These are phyloP conservation scores for Penicillium sp. DNA, from an alignment of 2,329 filamentous ascomycete species.

Conservation along the genomic window DNA sequence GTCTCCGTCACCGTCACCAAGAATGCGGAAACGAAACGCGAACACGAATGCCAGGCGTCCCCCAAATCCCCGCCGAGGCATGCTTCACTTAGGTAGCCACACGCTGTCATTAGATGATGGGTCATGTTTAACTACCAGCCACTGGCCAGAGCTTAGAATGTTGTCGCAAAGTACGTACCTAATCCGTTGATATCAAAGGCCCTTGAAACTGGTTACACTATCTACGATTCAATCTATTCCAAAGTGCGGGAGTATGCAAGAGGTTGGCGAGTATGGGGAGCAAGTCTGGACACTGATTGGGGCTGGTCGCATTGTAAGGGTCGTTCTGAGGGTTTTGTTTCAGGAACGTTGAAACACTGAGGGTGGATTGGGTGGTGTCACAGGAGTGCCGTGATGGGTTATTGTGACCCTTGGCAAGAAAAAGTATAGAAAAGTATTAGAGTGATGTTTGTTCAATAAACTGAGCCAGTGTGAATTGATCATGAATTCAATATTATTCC, in stretches of 20 bases:
- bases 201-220: too few relatives aligned
- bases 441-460: neutral
- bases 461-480: neutral
- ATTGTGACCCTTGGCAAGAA: neutral
- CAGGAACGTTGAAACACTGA: conserved; percentile 10
- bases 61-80: neutral
- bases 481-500: neutral
- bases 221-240: neutral
- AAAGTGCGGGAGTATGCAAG: neutral
- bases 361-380: neutral
- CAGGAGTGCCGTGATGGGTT: neutral
- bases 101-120: neutral
- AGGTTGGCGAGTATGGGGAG: neutral
- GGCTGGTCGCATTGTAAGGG: neutral
- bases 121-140: too few relatives aligned
- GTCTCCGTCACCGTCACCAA: neutral
- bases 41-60: neutral
- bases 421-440: too few relatives aligned
- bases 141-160: neutral
- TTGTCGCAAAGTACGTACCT: neutral
- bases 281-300: neutral
- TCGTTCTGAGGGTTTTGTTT: conserved; percentile 2
- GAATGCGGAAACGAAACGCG: neutral
- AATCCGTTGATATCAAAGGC: neutral
- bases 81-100: neutral